phyloP scores from a whole-genome alignment of 2,329 filamentous ascomycete genomes.

The Nothophaeocryptopus gaeumannii region DNA sequence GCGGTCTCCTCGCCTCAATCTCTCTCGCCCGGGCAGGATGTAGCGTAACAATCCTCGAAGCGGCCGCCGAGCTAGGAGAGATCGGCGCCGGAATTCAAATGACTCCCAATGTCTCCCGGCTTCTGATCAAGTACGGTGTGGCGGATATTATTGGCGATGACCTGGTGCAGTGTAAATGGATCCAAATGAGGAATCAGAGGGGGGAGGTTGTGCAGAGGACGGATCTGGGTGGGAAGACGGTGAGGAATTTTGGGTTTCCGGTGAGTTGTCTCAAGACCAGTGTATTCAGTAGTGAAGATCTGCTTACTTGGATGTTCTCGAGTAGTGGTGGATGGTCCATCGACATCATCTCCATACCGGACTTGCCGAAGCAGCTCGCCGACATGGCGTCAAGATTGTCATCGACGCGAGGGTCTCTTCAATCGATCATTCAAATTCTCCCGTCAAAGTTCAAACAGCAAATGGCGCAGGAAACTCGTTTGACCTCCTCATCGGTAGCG shows the following conservation, averaged over 20 bases:
- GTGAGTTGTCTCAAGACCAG: too few relatives aligned
- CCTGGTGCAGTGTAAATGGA: conserved; percentile 39
- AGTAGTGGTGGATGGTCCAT: conserved; percentile 46
- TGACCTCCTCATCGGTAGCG: conserved; percentile 30
- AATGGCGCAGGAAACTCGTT: conserved; percentile 21
- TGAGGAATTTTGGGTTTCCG: conserved; percentile 35
- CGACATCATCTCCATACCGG: conserved; percentile 48
- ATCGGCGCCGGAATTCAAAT: conserved; percentile 29
- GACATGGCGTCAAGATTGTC: conserved; percentile 39
- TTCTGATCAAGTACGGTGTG: conserved; percentile 40
- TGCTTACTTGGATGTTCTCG: neutral
- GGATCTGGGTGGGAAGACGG: conserved; percentile 20
- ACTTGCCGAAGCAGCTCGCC: conserved; percentile 39
- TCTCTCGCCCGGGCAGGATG: conserved; percentile 36
- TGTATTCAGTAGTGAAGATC: too few relatives aligned
- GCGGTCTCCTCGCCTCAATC: conserved; percentile 42
- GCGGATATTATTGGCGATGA: conserved; percentile 42
- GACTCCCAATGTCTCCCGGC: conserved; percentile 37
- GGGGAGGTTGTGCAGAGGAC: conserved; percentile 34
- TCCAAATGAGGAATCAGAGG: conserved; percentile 39
- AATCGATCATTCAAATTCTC: conserved; percentile 30
- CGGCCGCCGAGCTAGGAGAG: conserved; percentile 38
- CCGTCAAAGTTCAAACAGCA: conserved; percentile 32
- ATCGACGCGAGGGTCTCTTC: conserved; percentile 36
- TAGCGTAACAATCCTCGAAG: conserved; percentile 40